Evolutionary conservation across 257 asterid species (phyloP).

Genomic region (Ajuga chamaepitys): DNA sequence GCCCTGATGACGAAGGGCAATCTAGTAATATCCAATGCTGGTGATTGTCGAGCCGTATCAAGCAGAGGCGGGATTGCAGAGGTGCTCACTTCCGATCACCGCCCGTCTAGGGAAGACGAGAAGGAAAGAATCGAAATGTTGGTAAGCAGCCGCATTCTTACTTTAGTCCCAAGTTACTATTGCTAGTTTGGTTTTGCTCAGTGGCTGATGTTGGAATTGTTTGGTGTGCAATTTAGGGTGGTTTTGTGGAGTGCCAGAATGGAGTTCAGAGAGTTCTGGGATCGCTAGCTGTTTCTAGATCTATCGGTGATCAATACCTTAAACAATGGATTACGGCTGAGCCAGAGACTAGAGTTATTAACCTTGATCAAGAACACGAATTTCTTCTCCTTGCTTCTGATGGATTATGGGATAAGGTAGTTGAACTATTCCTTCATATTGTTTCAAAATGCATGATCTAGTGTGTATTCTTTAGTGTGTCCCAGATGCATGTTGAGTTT

Average conservation of each 20-base stretch:
- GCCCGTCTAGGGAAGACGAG: conserved; percentile 70
- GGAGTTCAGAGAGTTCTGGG: conserved; percentile 84
- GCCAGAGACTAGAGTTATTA: conserved; percentile 56
- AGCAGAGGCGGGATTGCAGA: conserved; percentile 65
- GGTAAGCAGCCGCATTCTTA: conserved; percentile 33
- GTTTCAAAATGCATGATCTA: too few species aligned
- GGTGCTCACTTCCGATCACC: conserved; percentile 78
- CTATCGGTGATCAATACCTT: conserved; percentile 77
- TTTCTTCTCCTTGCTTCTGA: conserved; percentile 87
- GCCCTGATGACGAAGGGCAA: conserved; percentile 56
- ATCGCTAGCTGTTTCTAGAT: conserved; percentile 77
- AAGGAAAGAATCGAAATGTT: conserved; percentile 47
- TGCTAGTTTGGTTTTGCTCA: neutral
- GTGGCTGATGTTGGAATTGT: conserved; percentile 9
- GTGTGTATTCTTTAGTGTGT: too few species aligned
- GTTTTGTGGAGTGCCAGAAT: conserved; percentile 58
- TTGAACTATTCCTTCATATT: too few species aligned
- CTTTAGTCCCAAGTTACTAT: neutral
- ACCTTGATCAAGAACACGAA: conserved; percentile 51
- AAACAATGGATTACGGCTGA: conserved; percentile 82
- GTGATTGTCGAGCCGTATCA: conserved; percentile 79
- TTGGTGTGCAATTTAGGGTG: conserved; percentile 45
- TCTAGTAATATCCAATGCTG: conserved; percentile 70
- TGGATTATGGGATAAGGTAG: conserved; percentile 90
- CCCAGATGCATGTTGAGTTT: too few species aligned